Conservation (phyloP, 257 asterid species). For the Paulownia fortunei region DNA sequence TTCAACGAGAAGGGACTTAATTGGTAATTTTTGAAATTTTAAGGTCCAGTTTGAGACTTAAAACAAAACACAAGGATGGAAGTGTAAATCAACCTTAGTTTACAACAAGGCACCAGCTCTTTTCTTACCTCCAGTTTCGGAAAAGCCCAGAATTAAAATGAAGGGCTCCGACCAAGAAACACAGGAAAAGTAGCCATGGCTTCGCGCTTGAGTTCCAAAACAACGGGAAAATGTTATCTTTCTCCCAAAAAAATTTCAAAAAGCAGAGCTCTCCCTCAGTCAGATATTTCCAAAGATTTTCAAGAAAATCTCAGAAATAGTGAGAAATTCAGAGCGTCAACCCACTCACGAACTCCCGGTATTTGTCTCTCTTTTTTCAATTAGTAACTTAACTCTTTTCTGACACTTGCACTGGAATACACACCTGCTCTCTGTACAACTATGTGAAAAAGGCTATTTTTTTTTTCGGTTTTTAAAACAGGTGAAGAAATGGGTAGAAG, state of each 20-base stretch:
- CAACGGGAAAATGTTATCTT: constrained; percentile 27
- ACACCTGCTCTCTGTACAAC: background rate
- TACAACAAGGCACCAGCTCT: background rate
- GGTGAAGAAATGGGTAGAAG: constrained; percentile 65
- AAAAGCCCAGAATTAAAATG: constrained; percentile 4
- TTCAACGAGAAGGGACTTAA: background rate
- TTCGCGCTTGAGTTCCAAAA: constrained; percentile 37
- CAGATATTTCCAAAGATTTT: constrained; percentile 27
- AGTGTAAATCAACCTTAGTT: background rate
- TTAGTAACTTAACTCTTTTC: background rate
- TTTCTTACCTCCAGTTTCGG: background rate
- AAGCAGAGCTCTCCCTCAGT: constrained; percentile 39
- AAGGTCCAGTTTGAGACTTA: background rate
- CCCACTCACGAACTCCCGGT: constrained; percentile 43
- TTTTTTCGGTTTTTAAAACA: constrained; percentile 28
- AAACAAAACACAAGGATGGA: background rate
- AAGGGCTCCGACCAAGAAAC: constrained; percentile 2
- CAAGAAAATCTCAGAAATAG: constrained; percentile 22
- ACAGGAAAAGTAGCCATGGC: constrained; percentile 32
- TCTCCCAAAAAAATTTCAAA: constrained; percentile 14
- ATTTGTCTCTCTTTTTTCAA: constrained; percentile 15
- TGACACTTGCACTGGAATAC: background rate
- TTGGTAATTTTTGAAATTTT: background rate
- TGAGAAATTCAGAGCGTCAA: constrained; percentile 32
- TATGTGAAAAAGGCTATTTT: background rate